Conservation (phyloP, 805 yeast genomes). For the Yamadazyma kitorensis region DNA sequence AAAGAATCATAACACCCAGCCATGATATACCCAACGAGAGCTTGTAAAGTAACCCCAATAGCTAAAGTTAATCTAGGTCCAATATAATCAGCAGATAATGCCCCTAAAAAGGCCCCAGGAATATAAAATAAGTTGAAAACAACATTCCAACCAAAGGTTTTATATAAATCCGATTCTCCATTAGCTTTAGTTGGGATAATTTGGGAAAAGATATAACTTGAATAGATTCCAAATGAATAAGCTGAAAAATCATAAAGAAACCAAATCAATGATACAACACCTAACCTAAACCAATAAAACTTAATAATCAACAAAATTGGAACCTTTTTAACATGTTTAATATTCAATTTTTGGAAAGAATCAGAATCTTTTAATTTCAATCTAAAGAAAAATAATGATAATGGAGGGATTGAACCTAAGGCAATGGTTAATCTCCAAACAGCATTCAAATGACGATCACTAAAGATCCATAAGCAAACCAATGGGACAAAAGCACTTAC, state of each 20-base stretch:
- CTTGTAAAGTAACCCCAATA: slow-evolving; percentile 69
- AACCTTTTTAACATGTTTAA: slow-evolving; percentile 52
- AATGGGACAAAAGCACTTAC: slow-evolving; percentile 80
- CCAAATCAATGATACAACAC: slow-evolving; percentile 77
- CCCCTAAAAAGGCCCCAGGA: slow-evolving; percentile 90
- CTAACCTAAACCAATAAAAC: slow-evolving; percentile 80
- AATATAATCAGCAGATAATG: slow-evolving; percentile 75
- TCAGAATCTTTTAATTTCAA: slow-evolving; percentile 71
- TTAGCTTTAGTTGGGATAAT: slow-evolving; percentile 41
- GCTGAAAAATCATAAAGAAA: slow-evolving; percentile 85
- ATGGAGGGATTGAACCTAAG: slow-evolving; percentile 85
- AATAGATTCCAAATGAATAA: slow-evolving; percentile 85
- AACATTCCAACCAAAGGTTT: slow-evolving; percentile 88
- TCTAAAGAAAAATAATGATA: slow-evolving; percentile 74
- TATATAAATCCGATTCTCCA: slow-evolving; percentile 55
- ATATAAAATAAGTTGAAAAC: slow-evolving; percentile 84
- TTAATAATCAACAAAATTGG: slow-evolving; percentile 72
- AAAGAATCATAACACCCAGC: slow-evolving; percentile 64
- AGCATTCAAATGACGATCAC: slow-evolving; percentile 63
- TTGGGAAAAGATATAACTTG: slow-evolving; percentile 61
- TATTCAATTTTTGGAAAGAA: slow-evolving; percentile 65
- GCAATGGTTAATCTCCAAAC: slow-evolving; percentile 94
- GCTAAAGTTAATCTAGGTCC: slow-evolving; percentile 86
- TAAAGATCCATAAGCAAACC: slow-evolving; percentile 81
- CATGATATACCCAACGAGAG: slow-evolving; percentile 78